These are phyloP conservation scores for Naganishia sp. DNA, from an alignment of 1,284 basidiomycete species.

Conservation along the genomic window DNA sequence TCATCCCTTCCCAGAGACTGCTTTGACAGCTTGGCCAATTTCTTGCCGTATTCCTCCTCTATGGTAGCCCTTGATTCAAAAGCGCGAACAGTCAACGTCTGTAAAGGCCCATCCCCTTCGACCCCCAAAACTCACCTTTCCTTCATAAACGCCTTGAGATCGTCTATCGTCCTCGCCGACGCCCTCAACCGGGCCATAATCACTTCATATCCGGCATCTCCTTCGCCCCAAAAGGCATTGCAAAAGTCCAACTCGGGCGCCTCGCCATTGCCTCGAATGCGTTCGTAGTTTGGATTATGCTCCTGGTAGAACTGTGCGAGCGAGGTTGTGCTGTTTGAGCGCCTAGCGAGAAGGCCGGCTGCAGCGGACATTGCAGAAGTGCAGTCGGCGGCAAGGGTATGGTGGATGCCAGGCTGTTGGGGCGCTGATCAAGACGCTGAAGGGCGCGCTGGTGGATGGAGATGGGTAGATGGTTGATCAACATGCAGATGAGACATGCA, in stretches of 20 bases:
- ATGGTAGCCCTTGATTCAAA: constrained; percentile 54
- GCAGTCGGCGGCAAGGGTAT: background rate
- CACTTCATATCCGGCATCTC: constrained; percentile 85
- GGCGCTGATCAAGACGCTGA: background rate
- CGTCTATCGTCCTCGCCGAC: constrained; percentile 82
- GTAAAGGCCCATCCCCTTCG: background rate
- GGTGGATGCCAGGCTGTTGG: background rate
- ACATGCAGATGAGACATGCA: constrained; percentile 19
- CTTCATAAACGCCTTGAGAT: constrained; percentile 81
- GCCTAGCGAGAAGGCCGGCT: constrained; percentile 46
- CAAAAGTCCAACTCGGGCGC: constrained; percentile 75
- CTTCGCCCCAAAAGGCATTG: constrained; percentile 91
- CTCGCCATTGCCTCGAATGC: constrained; percentile 43
- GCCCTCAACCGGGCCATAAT: constrained; percentile 84
- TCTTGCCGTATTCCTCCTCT: constrained; percentile 94
- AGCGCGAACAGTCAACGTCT: background rate
- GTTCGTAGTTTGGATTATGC: constrained; percentile 39
- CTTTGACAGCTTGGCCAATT: constrained; percentile 79
- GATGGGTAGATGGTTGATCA: constrained; percentile 15
- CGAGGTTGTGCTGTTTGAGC: constrained; percentile 52
- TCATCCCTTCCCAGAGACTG: constrained; percentile 78
- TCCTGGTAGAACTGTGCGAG: constrained; percentile 50
- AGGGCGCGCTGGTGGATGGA: background rate
- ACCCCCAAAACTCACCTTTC: constrained; percentile 65
- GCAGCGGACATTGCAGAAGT: constrained; percentile 57